Evolutionary conservation across 2,329 filamentous ascomycete species (phyloP), one percentile per base, ranked within the genome.

Genomic region (Tolypocladium sp.): DNA sequence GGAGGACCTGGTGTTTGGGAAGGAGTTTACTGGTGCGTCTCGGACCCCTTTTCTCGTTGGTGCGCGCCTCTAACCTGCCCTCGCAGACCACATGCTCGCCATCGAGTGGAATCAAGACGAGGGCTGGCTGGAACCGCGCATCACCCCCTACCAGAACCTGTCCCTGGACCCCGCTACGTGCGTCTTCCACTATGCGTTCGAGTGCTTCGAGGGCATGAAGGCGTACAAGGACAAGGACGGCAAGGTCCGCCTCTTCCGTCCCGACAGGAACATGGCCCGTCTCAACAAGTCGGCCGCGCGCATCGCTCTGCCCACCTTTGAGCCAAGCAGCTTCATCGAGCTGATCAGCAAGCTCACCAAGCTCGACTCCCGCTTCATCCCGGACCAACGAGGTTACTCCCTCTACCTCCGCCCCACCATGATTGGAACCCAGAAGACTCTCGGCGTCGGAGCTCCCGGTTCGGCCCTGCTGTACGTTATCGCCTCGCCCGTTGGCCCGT

Each of bases 171-270:
- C 94, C 33, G 91, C 94, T 51, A 94, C 91, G 40, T 97, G 92
- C 77, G 94, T 97, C 63, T 93, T 99, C 78, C 94, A 99, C 83
- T 99, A 99, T 76, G 94, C 91, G 55, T 97, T 97, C 71, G 91
- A 95, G 76, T 94, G 90, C 74, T 99, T 99, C 76, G 94, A 99
- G 80, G 94, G 94, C 67, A 96, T 97, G 92, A 99, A 99, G 81
- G 94, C 94, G 61, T 99, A 99, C 83, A 95, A 93, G 76, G 91
- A 96, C 77, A 85, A 82, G 68, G 72, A 84, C 51, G 91, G 91
- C 67, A 78, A 86, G 61, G 84, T 96, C 66, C 87, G 93, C 58
- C 81, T 99, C 58, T 99, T 99, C 83, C 86, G 94, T 40, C 94
- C 94, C 2, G 89, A 96, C 73, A 94, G 86, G 83, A 99, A 99